Base-by-base conservation (phyloP, 805 yeast genomes). In the Lipomyces japonicus region DNA sequence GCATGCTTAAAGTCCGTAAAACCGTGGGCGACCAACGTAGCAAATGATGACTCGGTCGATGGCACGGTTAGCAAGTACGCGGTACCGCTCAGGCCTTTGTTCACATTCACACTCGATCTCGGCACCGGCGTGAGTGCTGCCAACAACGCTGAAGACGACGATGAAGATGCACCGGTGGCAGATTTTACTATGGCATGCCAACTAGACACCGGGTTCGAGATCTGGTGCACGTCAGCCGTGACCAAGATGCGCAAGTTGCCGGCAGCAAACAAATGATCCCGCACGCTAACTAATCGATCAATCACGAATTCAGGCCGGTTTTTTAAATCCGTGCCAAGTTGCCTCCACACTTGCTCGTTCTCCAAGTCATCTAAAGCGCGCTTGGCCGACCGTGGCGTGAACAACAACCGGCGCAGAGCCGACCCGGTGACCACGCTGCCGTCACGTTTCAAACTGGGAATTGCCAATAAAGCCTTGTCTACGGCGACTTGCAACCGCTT, bases 31-130 rank as follows among this genome's bases (percentile, higher is more conserved):
- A 80, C 67, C 0, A 85, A 64, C 22, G 76, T 71, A 68, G 88
- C 70, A 62, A 79, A 85, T 3, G 91, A 76, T 0, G 96, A 83
- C 57, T 88, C 95, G 0, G 95, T 82, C 0, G 93, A 89, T 3
- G 97, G 90, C 1, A 88, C 80, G 0, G 86, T 75, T 1, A 84
- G 75, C 37, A 91, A 70, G 53, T 69, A 73, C 0, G 93, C 91
- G 37, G 75, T 73, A 2, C 70, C 64, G 2, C 76, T 64, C 39
- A 86, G 80, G 0, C 62, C 50, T 19, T 61, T 53, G 35, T 95
- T 95, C 3, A 76, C 61, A 38, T 77, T 77, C 4, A 75, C 69
- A 42, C 70, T 66, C 2, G 86, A 71, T 16, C 79, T 73, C 14
- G 70, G 60, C 36, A 64, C 44, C 26, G 61, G 44, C 42, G 51